A percentile compares a stretch with the other conserved stretches of the same genome.
These are phyloP conservation scores for Artemisia argyi DNA, from an alignment of 129 eudicot species.

Conservation along the genomic window DNA sequence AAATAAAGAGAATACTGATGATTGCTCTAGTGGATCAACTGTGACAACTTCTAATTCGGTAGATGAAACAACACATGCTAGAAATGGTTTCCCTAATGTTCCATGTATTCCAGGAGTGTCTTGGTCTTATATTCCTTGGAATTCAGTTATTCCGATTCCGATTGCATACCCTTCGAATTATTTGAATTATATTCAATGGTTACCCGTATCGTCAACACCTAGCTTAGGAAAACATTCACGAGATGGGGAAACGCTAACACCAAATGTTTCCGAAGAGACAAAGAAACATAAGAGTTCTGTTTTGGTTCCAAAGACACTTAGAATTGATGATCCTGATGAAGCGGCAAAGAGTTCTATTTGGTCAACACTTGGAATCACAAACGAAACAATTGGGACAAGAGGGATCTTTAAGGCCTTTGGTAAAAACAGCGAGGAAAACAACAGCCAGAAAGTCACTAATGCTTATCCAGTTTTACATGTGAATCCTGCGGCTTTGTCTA, in stretches of 20 bases:
- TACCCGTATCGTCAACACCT: constrained; percentile 31
- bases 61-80: constrained; percentile 31
- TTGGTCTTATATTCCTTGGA: constrained; percentile 58
- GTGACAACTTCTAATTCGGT: constrained; percentile 42
- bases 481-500: constrained; percentile 70
- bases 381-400: constrained; percentile 36
- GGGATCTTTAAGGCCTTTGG: constrained; percentile 59
- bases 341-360: constrained; percentile 87
- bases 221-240: constrained; percentile 66
- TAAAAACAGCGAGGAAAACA: constrained; percentile 37
- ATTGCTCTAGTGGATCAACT: constrained; percentile 54
- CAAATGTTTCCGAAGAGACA: constrained; percentile 26
- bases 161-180: constrained; percentile 58
- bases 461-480: constrained; percentile 48
- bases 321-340: constrained; percentile 92
- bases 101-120: constrained; percentile 45
- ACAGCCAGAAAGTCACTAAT: constrained; percentile 1
- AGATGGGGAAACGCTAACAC: constrained; percentile 45
- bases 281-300: constrained; percentile 39
- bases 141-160: constrained; percentile 52
- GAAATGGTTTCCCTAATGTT: constrained; percentile 45
- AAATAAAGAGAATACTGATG: constrained; percentile 40
- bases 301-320: constrained; percentile 67
- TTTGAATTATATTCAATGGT: constrained; percentile 65
- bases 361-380: constrained; percentile 67